phyloP scores from a whole-genome alignment of 257 asterid species.

The Phtheirospermum japonicum region DNA sequence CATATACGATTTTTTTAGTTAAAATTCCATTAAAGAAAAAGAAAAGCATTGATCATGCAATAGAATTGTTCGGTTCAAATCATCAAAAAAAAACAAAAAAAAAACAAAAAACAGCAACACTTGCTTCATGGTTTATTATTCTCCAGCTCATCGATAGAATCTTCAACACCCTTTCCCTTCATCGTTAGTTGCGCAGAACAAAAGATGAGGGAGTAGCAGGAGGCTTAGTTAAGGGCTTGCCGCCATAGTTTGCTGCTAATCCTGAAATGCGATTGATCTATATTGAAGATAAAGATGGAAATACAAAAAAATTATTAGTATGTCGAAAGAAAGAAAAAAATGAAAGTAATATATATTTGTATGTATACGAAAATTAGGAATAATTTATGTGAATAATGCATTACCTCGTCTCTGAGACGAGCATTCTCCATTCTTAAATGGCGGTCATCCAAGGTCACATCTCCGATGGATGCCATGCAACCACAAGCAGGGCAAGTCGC shows the following conservation, averaged over 20 bases:
- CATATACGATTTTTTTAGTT: no score
- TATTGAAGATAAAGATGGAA: not conserved
- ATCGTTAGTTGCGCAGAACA: not conserved
- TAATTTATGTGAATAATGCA: not conserved
- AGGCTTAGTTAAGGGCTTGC: slow-evolving; percentile 27
- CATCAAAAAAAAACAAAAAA: not conserved
- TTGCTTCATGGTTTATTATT: not conserved
- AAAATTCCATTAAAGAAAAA: no score
- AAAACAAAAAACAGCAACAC: no score
- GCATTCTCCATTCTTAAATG: slow-evolving; percentile 44
- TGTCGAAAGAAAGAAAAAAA: not conserved
- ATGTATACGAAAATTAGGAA: not conserved
- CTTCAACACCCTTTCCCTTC: slow-evolving; percentile 3
- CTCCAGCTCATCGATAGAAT: not conserved
- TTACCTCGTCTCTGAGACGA: slow-evolving; percentile 46
- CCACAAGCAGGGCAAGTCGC: slow-evolving; percentile 48
- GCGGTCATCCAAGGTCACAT: slow-evolving; percentile 42
- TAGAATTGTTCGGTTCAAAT: no score
- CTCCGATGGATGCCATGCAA: slow-evolving; percentile 36
- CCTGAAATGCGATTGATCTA: slow-evolving; percentile 36
- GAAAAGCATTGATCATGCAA: no score
- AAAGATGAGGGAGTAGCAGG: not conserved
- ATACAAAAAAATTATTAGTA: not conserved
- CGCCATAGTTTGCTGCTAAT: slow-evolving; percentile 26
- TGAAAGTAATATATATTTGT: not conserved